Percentiles rank a stretch among this genome's conserved stretches.
These are phyloP conservation scores for Pythium brachiatum DNA, from an alignment of 352 stramenopile species.

Conservation along the genomic window DNA sequence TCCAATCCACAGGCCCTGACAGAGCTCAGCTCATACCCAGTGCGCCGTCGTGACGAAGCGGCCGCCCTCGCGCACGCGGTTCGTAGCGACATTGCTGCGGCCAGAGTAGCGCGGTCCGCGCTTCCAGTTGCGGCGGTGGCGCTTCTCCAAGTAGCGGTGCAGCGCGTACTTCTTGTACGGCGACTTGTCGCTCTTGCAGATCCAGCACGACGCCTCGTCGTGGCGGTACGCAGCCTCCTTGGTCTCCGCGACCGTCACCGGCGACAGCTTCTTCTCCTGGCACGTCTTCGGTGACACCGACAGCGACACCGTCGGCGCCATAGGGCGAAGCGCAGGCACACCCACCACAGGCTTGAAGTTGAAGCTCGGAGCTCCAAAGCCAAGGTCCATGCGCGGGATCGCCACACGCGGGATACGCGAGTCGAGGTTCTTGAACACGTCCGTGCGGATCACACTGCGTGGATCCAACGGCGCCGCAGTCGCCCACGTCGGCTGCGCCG, in stretches of 20 bases:
- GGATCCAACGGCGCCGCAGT: conserved; percentile 64
- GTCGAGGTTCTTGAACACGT: conserved; percentile 78
- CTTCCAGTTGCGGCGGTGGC: conserved; percentile 82
- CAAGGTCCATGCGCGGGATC: conserved; percentile 74
- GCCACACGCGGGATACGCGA: conserved; percentile 65
- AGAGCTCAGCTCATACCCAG: conserved; percentile 53
- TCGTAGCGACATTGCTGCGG: conserved; percentile 75
- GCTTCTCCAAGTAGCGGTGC: conserved; percentile 82
- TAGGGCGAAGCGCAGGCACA: conserved; percentile 13
- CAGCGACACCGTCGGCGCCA: conserved; percentile 8
- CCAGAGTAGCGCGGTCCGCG: conserved; percentile 75
- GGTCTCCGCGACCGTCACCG: conserved; percentile 5
- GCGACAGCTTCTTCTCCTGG: conserved; percentile 40
- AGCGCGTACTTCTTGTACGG: conserved; percentile 77
- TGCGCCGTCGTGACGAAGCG: conserved; percentile 82
- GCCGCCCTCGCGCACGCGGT: conserved; percentile 75
- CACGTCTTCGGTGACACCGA: conserved; percentile 50
- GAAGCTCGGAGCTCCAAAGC: conserved; percentile 26
- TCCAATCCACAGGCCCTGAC: neutral
- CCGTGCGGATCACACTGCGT: conserved; percentile 69
- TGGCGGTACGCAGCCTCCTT: conserved; percentile 46
- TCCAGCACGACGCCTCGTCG: conserved; percentile 78
- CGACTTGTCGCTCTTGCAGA: conserved; percentile 86
- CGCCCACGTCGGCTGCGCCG: conserved; percentile 49
- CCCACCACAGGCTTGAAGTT: conserved; percentile 12